These are phyloP conservation scores for Oryza punctata DNA, from an alignment of 176 grass and related monocot species.

Conservation along the genomic window DNA sequence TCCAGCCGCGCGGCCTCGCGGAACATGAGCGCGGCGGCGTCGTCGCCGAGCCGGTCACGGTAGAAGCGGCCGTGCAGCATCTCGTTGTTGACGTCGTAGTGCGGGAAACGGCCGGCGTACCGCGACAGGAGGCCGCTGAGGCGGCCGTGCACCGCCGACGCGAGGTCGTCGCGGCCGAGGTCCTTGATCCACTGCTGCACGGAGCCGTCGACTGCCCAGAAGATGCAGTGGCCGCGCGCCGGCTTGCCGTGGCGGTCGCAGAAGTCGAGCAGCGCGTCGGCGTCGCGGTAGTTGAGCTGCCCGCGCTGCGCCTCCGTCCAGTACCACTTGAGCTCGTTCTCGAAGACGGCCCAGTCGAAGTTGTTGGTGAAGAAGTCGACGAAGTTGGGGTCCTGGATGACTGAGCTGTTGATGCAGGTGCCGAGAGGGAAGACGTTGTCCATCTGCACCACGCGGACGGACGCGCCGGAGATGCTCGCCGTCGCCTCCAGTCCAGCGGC, in stretches of 20 bases:
- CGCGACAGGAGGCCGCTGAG: background rate
- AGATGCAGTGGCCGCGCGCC: background rate
- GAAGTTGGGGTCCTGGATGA: constrained; percentile 17
- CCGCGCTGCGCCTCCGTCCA: constrained; percentile 22
- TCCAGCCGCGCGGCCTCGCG: background rate
- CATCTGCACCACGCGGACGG: background rate
- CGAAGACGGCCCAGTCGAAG: constrained; percentile 78
- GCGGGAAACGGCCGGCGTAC: background rate
- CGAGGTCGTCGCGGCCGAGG: background rate
- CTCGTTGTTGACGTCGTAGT: background rate
- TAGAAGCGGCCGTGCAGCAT: background rate
- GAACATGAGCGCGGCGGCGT: background rate
- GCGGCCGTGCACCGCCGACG: background rate
- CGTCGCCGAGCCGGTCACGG: background rate
- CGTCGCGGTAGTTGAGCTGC: constrained; percentile 26
- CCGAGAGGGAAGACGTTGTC: background rate
- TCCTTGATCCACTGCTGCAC: background rate
- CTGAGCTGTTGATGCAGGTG: background rate
- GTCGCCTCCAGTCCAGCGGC: background rate
- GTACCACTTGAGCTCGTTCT: constrained; percentile 92
- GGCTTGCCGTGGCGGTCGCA: constrained; percentile 17
- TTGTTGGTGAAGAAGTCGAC: constrained; percentile 37
- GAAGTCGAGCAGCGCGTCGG: constrained; percentile 36
- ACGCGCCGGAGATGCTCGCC: background rate
- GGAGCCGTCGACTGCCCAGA: background rate